Percentiles rank a stretch among this genome's conserved stretches.
These are phyloP conservation scores for Shiraia sp. DNA, from an alignment of 2,329 filamentous ascomycete species.

Conservation along the genomic window DNA sequence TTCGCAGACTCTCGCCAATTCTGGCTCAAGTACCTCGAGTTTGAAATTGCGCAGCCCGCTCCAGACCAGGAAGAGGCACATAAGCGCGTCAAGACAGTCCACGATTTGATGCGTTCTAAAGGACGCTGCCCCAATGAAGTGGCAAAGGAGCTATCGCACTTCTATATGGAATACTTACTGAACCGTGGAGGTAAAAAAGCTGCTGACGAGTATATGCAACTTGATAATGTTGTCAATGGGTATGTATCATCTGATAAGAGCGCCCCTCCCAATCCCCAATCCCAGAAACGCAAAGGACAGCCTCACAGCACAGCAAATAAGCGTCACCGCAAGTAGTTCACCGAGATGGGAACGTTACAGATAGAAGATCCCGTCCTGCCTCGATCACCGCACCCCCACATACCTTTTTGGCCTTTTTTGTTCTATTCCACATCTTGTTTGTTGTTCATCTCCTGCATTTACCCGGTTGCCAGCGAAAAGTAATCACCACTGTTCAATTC, in stretches of 20 bases:
- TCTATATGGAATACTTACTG: slow-evolving; percentile 83
- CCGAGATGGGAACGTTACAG: slow-evolving; percentile 10
- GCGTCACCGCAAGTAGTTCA: slow-evolving; percentile 31
- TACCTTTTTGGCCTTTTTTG: slow-evolving; percentile 8
- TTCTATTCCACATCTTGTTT: slow-evolving; percentile 13
- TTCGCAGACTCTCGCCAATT: slow-evolving; percentile 85
- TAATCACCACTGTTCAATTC: slow-evolving; percentile 30
- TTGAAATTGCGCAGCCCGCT: slow-evolving; percentile 84
- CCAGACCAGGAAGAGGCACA: slow-evolving; percentile 66
- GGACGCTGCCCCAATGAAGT: slow-evolving; percentile 68
- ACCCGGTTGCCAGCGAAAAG: slow-evolving; percentile 30
- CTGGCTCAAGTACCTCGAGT: slow-evolving; percentile 86
- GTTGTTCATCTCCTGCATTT: slow-evolving; percentile 22
- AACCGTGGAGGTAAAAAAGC: slow-evolving; percentile 80
- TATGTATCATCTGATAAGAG: slow-evolving; percentile 44
- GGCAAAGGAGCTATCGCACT: slow-evolving; percentile 74
- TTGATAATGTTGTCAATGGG: slow-evolving; percentile 88
- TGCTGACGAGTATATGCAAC: slow-evolving; percentile 80
- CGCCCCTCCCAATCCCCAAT: slow-evolving; percentile 24
- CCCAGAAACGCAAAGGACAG: slow-evolving; percentile 31
- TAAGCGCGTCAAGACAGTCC: slow-evolving; percentile 77
- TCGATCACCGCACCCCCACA: neutral
- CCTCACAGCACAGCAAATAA: slow-evolving; percentile 41
- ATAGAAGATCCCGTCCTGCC: neutral
- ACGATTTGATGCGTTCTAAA: slow-evolving; percentile 73